Conservation (phyloP, 2,329 filamentous ascomycete species). For the Ambrosiella beaveri region DNA sequence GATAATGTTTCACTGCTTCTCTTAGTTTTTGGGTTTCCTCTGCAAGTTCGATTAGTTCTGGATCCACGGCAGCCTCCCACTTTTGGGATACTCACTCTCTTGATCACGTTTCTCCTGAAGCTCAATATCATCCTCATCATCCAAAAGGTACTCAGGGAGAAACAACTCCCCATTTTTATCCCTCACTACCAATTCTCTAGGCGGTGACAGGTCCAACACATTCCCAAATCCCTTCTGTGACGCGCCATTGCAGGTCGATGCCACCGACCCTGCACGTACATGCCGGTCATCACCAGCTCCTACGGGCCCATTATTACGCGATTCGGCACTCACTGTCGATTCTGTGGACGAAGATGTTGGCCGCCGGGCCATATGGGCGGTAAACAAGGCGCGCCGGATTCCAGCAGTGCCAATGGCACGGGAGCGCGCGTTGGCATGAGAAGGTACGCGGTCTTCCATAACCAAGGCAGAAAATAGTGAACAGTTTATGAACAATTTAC, state of each 20-base stretch:
- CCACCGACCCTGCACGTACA: conserved; percentile 1
- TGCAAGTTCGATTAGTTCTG: conserved; percentile 18
- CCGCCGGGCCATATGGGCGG: conserved; percentile 4
- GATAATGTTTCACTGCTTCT: conserved; percentile 44
- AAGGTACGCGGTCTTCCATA: conserved; percentile 2
- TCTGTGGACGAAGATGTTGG: conserved; percentile 7
- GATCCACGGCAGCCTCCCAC: conserved; percentile 15
- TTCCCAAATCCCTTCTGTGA: conserved; percentile 3
- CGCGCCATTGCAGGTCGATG: neutral
- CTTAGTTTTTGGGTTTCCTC: conserved; percentile 42
- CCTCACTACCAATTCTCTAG: conserved; percentile 42
- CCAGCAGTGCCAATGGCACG: conserved; percentile 7
- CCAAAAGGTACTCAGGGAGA: conserved; percentile 21
- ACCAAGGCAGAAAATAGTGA: too few relatives aligned
- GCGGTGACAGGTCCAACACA: conserved; percentile 6
- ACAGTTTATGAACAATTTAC: too few relatives aligned
- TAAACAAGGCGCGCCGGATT: conserved; percentile 10
- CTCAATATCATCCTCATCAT: conserved; percentile 36
- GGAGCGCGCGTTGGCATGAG: neutral
- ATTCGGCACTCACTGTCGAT: conserved; percentile 2
- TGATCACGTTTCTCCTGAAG: conserved; percentile 40
- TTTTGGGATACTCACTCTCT: conserved; percentile 28
- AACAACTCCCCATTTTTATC: conserved; percentile 46
- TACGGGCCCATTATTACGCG: neutral
- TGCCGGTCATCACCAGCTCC: neutral